phyloP scores from a whole-genome alignment of 305 asterid species.

The Ilex paraguariensis region DNA sequence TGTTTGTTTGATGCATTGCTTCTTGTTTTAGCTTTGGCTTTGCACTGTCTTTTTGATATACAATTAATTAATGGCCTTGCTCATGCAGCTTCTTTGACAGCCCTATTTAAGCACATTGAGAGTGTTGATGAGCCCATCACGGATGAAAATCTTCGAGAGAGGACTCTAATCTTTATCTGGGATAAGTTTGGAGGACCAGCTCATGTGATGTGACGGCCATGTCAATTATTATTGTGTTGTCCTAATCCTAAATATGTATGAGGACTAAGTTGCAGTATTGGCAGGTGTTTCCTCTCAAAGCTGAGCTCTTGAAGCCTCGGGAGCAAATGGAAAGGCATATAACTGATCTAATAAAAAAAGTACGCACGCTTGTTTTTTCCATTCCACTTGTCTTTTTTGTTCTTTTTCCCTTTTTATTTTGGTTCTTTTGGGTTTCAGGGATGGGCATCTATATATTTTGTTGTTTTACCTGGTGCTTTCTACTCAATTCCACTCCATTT shows the following conservation, averaged over 20 bases:
- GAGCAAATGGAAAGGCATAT: conserved; percentile 96
- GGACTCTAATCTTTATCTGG: conserved; percentile 72
- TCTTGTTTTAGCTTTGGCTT: too few relatives aligned
- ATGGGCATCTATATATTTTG: too few relatives aligned
- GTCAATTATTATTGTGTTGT: not conserved
- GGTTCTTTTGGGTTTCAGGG: too few relatives aligned
- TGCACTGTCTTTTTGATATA: not conserved
- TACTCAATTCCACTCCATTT: too few relatives aligned
- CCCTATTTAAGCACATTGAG: conserved; percentile 95
- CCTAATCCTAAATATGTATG: too few relatives aligned
- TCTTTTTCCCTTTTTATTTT: too few relatives aligned
- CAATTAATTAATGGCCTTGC: conserved; percentile 13
- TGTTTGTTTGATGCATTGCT: too few relatives aligned
- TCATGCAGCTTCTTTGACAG: conserved; percentile 77
- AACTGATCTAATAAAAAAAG: conserved; percentile 84
- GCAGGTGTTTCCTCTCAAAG: conserved; percentile 86
- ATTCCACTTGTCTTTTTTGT: not conserved
- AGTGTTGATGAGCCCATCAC: conserved; percentile 78
- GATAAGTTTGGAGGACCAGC: conserved; percentile 52
- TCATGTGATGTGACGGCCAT: not conserved
- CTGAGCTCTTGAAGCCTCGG: conserved; percentile 79
- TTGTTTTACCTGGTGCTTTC: too few relatives aligned
- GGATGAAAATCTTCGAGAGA: conserved; percentile 93
- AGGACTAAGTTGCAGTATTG: conserved; percentile 2
- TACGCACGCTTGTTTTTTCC: conserved; percentile 13